Conservation (phyloP, 257 asterid species). For the Leonotis leonurus region DNA sequence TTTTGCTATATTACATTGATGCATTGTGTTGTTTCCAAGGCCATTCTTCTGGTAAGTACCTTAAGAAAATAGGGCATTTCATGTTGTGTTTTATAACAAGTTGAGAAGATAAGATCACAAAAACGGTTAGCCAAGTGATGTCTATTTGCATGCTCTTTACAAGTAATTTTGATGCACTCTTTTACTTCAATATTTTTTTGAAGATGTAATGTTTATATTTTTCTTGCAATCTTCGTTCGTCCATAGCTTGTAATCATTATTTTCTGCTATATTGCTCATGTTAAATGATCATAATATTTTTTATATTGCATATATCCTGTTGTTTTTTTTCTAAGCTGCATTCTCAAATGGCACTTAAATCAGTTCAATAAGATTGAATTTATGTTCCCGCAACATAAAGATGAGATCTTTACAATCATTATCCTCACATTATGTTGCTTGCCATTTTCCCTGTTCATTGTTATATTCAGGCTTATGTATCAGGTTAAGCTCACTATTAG, state of each 20-base stretch:
- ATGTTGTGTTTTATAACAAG: too few relatives aligned
- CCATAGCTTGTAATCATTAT: neutral
- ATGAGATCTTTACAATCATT: too few relatives aligned
- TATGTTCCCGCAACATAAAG: neutral
- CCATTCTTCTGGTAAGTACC: neutral
- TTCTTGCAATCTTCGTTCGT: neutral
- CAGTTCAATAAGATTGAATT: neutral
- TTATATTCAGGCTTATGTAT: neutral
- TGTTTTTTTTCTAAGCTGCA: neutral
- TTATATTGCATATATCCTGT: neutral
- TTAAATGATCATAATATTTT: neutral
- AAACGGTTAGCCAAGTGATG: neutral
- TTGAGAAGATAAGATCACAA: neutral
- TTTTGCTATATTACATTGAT: too few relatives aligned
- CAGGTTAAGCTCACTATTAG: constrained; percentile 2
- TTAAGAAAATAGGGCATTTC: neutral
- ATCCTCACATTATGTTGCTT: too few relatives aligned
- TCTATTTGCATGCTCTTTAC: neutral
- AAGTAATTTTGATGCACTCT: neutral
- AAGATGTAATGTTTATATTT: neutral
- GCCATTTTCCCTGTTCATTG: neutral
- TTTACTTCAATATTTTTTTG: neutral
- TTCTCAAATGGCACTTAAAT: neutral
- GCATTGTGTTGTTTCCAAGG: neutral
- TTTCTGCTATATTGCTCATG: neutral